Base-by-base conservation (phyloP, 345 rosid species). In the Aquilaria malaccensis region DNA sequence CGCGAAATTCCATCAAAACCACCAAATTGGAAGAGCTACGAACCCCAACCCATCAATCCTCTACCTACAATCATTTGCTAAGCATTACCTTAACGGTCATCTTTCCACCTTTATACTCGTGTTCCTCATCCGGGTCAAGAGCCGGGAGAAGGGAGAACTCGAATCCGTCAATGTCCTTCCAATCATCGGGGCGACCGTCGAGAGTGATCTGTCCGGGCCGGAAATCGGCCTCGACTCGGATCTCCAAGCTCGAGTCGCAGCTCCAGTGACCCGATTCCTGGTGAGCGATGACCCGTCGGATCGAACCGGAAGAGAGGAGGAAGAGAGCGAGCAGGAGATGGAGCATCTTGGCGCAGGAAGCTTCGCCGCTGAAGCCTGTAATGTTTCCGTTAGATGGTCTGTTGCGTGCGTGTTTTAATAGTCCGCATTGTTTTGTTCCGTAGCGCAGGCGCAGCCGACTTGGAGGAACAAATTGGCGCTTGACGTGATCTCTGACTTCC, bases 251-350 rank as follows among this genome's bases (percentile, higher is more conserved):
- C 30, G 86, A 72, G 61, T 83, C 91, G 81, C 99, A 95, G 63
- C 79, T 80, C 97, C 96, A 95, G 56, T 73, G 74, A 46, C 99
- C 96, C 33, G 97, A 81, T 69, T 86, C 99, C 73, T 88, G 75
- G 79, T 91, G 99, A 57, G 97, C 74, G 59, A 30, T 63, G 58
- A 75, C 85, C 45, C 57, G 52, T 1, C 59, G 67, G 55, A 71
- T 73, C 46, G 62, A 58, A 12, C 55, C 65, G 56, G 54, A 53
- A 59, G 58, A 32, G 45, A 79, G 33, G 7, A 77, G 52, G 29
- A 64, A 60, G 9, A 80, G 68, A 32, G 70, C 15, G 4, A 69
- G 15, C 62, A 64, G 33, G 57, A 52, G 22, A 10, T 70, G 68
- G 64, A 68, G 63, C 86, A 82, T 82, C 45, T 54, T 30, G 4